phyloP scores from a whole-genome alignment of 1,139 yeast species.

The Yamadazyma sp. region DNA sequence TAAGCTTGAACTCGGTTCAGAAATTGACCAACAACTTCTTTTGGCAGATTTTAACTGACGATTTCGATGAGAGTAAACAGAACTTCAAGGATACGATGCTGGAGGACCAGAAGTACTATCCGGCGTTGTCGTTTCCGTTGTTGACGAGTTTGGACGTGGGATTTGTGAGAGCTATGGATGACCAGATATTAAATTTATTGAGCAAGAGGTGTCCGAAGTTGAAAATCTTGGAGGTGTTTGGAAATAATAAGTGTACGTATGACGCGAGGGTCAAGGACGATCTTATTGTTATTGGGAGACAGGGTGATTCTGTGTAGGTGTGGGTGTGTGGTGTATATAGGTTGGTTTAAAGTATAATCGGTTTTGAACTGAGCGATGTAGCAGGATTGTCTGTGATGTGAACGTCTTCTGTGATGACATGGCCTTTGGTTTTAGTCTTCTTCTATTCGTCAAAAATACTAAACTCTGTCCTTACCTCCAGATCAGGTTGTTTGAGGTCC shows the following conservation, averaged over 20 bases:
- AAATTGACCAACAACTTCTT: slow-evolving; percentile 53
- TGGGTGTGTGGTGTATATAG: not conserved
- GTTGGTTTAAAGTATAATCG: no score
- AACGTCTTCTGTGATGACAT: no score
- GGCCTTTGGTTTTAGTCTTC: slow-evolving; percentile 5
- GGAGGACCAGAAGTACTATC: slow-evolving; percentile 17
- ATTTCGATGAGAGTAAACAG: slow-evolving; percentile 20
- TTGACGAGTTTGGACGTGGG: slow-evolving; percentile 70
- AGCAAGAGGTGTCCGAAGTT: slow-evolving; percentile 60
- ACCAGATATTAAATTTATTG: slow-evolving; percentile 54
- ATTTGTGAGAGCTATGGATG: slow-evolving; percentile 73
- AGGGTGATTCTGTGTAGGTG: slow-evolving; percentile 8
- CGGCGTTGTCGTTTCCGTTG: slow-evolving; percentile 41
- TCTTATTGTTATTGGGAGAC: slow-evolving; percentile 67
- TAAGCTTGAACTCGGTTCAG: slow-evolving; percentile 70
- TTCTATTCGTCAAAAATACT: slow-evolving; percentile 21
- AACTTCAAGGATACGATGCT: slow-evolving; percentile 26
- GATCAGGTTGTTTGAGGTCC: slow-evolving; percentile 20
- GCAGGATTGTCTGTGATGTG: no score
- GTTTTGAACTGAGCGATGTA: no score
- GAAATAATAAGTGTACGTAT: slow-evolving; percentile 67
- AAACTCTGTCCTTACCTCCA: slow-evolving; percentile 14
- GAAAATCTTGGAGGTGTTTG: slow-evolving; percentile 72
- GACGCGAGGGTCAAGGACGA: slow-evolving; percentile 53
- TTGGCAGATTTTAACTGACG: slow-evolving; percentile 39